Base-by-base conservation (phyloP, 805 yeast genomes). In the Starmerella stigmatis region DNA sequence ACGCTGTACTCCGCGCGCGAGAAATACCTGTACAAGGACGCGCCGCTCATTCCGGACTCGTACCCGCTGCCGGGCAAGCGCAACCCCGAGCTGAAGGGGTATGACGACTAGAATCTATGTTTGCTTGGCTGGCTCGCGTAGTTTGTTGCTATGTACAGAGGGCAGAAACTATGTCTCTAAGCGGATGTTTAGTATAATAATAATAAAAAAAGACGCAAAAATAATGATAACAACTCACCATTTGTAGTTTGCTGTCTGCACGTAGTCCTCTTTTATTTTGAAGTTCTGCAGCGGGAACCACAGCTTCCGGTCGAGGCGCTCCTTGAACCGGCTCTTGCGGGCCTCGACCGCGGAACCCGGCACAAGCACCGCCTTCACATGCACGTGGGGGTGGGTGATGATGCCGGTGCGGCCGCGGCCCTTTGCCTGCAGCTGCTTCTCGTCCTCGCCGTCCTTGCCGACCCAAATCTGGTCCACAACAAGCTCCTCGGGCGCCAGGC, bases 391-490 rank as follows among this genome's bases (percentile, higher is more conserved):
- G 58, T 84, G 92, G 26, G 71, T 73, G 41, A 82, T 73, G 46
- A 83, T 65, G 60, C 97, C 97, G 17, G 75, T 71, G 63, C 95
- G 76, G 52, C 96, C 96, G 68, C 97, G 78, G 52, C 92, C 95
- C 67, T 86, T 86, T 60, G 73, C 71, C 56, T 89, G 96, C 9
- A 78, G 64, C 61, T 92, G 74, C 62, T 76, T 79, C 23, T 60
- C 57, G 79, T 81, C 77, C 42, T 65, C 59, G 17, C 94, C 95
- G 63, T 89, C 97, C 46, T 86, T 78, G 33, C 96, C 96, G 22
- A 78, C 78, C 96, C 96, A 89, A 48, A 86, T 76, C 58, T 83
- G 83, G 35, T 79, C 75, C 46, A 89, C 73, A 57, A 80, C 84
- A 34, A 86, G 62, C 30, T 73, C 73, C 48, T 79, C 74, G 20